phyloP scores from a whole-genome alignment of 2,329 filamentous ascomycete genomes.

The Cytospora piceicola region DNA sequence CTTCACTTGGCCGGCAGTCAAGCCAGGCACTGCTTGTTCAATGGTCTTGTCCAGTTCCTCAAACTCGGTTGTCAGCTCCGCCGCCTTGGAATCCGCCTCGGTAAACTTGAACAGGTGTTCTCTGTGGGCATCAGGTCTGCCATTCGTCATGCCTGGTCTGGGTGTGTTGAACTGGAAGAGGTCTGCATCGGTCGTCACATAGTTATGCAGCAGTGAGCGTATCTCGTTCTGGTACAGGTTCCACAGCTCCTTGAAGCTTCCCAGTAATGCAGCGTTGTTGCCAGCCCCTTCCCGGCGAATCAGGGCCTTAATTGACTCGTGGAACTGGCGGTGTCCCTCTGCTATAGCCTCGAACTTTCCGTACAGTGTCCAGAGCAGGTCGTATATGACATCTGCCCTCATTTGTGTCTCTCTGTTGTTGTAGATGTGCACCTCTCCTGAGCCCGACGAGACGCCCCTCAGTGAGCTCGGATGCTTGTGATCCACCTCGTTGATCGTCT shows the following conservation, averaged over 20 bases:
- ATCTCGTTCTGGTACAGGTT: conserved; percentile 98
- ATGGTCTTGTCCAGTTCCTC: conserved; percentile 90
- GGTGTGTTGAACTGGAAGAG: conserved; percentile 65
- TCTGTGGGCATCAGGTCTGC: conserved; percentile 52
- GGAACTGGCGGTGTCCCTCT: conserved; percentile 90
- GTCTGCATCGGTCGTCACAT: conserved; percentile 89
- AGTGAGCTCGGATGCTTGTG: conserved; percentile 87
- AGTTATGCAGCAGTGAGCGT: conserved; percentile 89
- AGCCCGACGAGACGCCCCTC: conserved; percentile 57
- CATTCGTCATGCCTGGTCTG: conserved; percentile 49
- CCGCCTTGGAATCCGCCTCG: conserved; percentile 79
- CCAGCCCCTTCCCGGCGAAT: conserved; percentile 76
- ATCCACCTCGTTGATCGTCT: conserved; percentile 92
- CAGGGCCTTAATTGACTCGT: conserved; percentile 88
- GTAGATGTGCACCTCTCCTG: conserved; percentile 64
- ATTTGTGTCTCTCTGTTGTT: conserved; percentile 74
- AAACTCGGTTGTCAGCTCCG: conserved; percentile 80
- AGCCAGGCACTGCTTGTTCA: conserved; percentile 85
- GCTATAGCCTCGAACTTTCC: conserved; percentile 97
- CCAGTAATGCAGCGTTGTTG: conserved; percentile 69
- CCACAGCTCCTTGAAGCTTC: conserved; percentile 96
- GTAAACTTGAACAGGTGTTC: conserved; percentile 83
- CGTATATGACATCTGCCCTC: conserved; percentile 83
- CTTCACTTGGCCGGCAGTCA: conserved; percentile 70
- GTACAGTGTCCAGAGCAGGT: conserved; percentile 89